Conservation (phyloP, 441 rosid species). For the Jatropha multifida region DNA sequence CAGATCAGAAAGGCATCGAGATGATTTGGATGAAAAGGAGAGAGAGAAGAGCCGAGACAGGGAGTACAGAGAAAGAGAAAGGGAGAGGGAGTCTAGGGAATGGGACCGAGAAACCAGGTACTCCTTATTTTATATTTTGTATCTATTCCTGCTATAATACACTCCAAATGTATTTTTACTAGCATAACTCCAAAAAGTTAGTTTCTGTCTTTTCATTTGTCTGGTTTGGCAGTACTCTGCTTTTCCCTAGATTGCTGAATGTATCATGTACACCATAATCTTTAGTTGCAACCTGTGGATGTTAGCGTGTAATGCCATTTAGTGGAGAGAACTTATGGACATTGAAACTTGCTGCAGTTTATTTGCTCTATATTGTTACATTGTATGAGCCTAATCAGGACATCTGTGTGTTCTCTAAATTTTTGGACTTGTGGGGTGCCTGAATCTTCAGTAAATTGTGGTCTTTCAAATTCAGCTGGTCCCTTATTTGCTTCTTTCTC, state of each 20-base stretch:
- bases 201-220: background rate
- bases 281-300: background rate
- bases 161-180: background rate
- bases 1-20: slow-evolving; percentile 56
- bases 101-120: slow-evolving; percentile 86
- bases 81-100: slow-evolving; percentile 60
- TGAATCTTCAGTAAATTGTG: background rate
- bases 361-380: background rate
- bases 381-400: background rate
- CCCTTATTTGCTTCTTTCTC: background rate
- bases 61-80: slow-evolving; percentile 58
- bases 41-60: slow-evolving; percentile 51
- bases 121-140: slow-evolving; percentile 2
- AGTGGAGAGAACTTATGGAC: background rate
- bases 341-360: background rate
- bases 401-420: background rate
- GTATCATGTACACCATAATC: background rate
- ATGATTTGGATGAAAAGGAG: slow-evolving; percentile 52
- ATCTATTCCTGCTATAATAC: background rate
- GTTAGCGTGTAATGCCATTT: background rate
- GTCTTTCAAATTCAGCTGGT: background rate
- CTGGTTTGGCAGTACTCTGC: background rate
- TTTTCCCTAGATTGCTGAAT: background rate
- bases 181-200: background rate
- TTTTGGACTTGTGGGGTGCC: background rate